Evolutionary conservation across 2,329 filamentous ascomycete genomes (phyloP), one percentile per base, ranked within the genome.

Genomic region (Rhynchosporium graminicola): DNA sequence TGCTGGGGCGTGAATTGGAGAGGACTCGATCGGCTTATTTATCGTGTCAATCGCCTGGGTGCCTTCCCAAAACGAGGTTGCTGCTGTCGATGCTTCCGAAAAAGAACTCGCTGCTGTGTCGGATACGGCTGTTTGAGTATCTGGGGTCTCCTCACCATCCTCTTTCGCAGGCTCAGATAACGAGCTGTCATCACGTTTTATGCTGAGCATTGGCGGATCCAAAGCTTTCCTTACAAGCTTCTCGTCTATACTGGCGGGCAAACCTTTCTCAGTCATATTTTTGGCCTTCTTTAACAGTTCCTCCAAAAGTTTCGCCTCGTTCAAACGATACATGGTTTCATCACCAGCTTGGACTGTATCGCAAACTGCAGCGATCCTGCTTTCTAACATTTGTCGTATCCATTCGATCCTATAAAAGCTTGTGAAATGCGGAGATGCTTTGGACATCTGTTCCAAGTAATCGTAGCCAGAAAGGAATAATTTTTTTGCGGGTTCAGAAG

Each of bases 181-280:
- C 5, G 63, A 68, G 72, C 74, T 80, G 45, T 84, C 79, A 61
- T 87, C 82, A 51, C 85, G 81, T 70, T 82, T 87, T 46, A 92
- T 80, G 38, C 85, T 85, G 69, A 91, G 78, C 48, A 96, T 79
- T 0, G 95, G 94, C 4, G 87, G 83, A 69, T 95, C 90, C 4
- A 99, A 79, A 2, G 84, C 83, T 71, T 88, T 88, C 57, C 82
- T 84, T 8, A 99, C 86, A 69, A 97, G 96, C 47, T 85, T 88
- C 52, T 95, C 90, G 73, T 97, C 94, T 81, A 99, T 83, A 69
- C 89, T 96, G 6, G 80, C 77, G 1, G 95, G 92, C 9, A 98
- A 77, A 0, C 87, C 85, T 0, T 77, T 78, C 4, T 78, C 76
- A n/a, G 82, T 80, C 81, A 96, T 89, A 4, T 80, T 80, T 64